A percentile compares a stretch with the other conserved stretches of the same genome.
Evolutionary conservation across 2,329 filamentous ascomycete genomes (phyloP).

Genomic region (Penicillium occitanis): DNA sequence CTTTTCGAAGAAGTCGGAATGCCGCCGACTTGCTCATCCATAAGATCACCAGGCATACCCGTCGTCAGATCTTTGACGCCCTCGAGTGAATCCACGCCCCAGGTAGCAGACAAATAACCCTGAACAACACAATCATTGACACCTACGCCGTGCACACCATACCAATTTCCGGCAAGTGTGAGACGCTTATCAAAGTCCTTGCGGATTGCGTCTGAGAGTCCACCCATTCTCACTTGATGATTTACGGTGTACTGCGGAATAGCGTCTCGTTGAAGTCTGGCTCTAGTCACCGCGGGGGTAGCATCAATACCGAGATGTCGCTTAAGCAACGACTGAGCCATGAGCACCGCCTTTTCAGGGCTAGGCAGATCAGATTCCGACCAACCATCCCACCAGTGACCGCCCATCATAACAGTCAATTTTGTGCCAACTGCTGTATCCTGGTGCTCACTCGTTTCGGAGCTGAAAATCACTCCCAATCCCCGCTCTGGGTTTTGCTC

Average conservation of each 20-base stretch:
- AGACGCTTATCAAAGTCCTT: slow-evolving; percentile 62
- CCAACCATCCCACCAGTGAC: slow-evolving; percentile 81
- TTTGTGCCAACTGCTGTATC: slow-evolving; percentile 69
- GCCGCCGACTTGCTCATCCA: slow-evolving; percentile 19
- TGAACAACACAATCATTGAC: slow-evolving; percentile 58
- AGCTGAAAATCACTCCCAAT: slow-evolving; percentile 91
- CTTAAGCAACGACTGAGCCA: slow-evolving; percentile 68
- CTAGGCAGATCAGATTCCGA: slow-evolving; percentile 56
- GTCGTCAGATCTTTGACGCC: neutral
- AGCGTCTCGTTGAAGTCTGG: slow-evolving; percentile 66
- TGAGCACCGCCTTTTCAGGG: slow-evolving; percentile 63
- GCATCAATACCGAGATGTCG: slow-evolving; percentile 73
- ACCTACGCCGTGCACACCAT: slow-evolving; percentile 51
- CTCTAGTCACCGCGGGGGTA: slow-evolving; percentile 60
- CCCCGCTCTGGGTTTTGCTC: slow-evolving; percentile 77
- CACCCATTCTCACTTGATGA: slow-evolving; percentile 63
- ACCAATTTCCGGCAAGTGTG: slow-evolving; percentile 61
- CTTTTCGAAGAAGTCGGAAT: slow-evolving; percentile 15
- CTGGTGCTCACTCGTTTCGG: slow-evolving; percentile 60
- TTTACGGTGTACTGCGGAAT: slow-evolving; percentile 90
- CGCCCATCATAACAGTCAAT: slow-evolving; percentile 90
- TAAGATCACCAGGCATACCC: slow-evolving; percentile 25
- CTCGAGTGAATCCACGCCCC: slow-evolving; percentile 37
- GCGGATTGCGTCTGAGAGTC: slow-evolving; percentile 57
- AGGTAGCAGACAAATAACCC: slow-evolving; percentile 54